Base-by-base conservation (phyloP, 176 grass and related monocot species). In the Carex cristatella region DNA sequence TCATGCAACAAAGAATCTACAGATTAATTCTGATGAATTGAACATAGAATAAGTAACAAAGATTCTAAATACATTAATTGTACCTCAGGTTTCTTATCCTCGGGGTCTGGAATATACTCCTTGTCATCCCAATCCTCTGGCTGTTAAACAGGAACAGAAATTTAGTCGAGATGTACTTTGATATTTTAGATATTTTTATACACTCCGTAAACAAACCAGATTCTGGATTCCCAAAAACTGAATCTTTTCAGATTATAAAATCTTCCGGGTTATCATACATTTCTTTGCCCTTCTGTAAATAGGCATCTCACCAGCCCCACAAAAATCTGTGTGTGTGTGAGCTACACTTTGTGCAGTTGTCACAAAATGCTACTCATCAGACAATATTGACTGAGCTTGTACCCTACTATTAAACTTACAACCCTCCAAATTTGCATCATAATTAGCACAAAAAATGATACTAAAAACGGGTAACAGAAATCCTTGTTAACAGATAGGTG, bases 61-160 rank as follows among this genome's bases (percentile, higher is more conserved):
- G 23, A 69, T 53, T 48, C 1, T 35, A 89, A 56, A 8, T 73
- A 53, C 69, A 31, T 16, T 58, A 65, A 76, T 40, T 12, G 4
- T 97, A 97, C 95, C 93, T 98, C 93, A 71, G 93, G 91, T 84
- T 94, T 98, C 83, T 87, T 89, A 74, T 98, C 95, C 86, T 98
- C 89, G 0, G 95, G 91, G 28, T 98, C 92, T 40, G 91, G 95
- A 88, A 94, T 94, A 73, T 93, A 93, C 65, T 98, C 93, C 74
- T 94, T 93, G 75, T 94, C 95, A 81, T 98, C 95, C 95, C 95
- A 98, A 83, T 98, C 92, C 69, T 94, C 91, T 42, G 95, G 95
- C 95, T 98, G 83, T 46, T 83, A 85, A 69, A 40, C 4, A 66
- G 49, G 3, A 87, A 13, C 30, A 49, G 30, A 65, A 31, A 46